Evolutionary conservation across 1,284 basidiomycete genomes (phyloP).

Genomic region (Rhodotorula sp.): DNA sequence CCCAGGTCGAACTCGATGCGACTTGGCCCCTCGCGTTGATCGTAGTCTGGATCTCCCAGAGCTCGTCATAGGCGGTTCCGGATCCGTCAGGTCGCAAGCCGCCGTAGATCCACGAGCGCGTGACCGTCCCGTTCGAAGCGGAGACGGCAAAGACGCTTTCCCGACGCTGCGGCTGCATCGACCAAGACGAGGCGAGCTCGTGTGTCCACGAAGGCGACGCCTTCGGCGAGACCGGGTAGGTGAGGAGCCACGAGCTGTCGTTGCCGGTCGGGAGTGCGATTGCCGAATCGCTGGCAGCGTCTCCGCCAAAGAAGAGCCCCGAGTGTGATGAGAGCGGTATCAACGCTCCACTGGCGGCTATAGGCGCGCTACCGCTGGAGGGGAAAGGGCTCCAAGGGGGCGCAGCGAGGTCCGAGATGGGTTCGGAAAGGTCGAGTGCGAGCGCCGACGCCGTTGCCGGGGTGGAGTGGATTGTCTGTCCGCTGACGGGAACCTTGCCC

Average conservation of each 20-base stretch:
- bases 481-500: constrained; percentile 25
- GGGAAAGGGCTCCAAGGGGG: constrained; percentile 23
- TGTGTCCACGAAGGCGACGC: constrained; percentile 10
- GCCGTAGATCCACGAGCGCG: constrained; percentile 34
- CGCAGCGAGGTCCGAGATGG: constrained; percentile 22
- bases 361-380: constrained; percentile 8
- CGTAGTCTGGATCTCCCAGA: constrained; percentile 28
- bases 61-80: constrained; percentile 18
- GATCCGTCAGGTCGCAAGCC: constrained; percentile 26
- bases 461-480: constrained; percentile 31
- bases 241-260: constrained; percentile 27
- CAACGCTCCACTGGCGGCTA: constrained; percentile 11
- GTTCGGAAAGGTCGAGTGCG: constrained; percentile 26
- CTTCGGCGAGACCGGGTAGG: neutral
- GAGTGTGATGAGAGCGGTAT: constrained; percentile 17
- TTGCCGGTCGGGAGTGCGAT: constrained; percentile 22
- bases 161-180: constrained; percentile 19
- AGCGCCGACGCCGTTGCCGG: constrained; percentile 24
- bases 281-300: constrained; percentile 25
- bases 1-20: neutral
- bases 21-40: neutral
- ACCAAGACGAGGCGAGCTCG: constrained; percentile 7
- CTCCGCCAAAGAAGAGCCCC: constrained; percentile 34
- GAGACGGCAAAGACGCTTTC: constrained; percentile 20
- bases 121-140: constrained; percentile 28